Percentiles rank a stretch among this genome's conserved stretches.
These are phyloP conservation scores for Rugonectria rugulosa DNA, from an alignment of 2,329 filamentous ascomycete species.

Conservation along the genomic window DNA sequence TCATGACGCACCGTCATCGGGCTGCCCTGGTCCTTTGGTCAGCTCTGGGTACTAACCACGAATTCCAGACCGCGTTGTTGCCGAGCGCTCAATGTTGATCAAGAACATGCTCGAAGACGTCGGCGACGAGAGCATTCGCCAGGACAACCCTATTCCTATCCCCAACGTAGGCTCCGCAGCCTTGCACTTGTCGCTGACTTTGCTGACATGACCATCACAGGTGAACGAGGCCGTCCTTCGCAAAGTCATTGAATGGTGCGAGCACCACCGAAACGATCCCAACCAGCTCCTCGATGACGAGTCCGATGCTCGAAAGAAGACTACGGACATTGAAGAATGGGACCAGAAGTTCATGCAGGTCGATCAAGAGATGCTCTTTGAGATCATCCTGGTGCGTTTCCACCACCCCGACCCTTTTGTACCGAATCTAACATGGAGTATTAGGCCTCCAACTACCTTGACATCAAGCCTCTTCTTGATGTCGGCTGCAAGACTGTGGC, in stretches of 20 bases:
- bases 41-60: slow-evolving; percentile 25
- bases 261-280: slow-evolving; percentile 91
- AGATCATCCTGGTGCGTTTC: slow-evolving; percentile 88
- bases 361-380: slow-evolving; percentile 99
- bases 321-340: slow-evolving; percentile 99
- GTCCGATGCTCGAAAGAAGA: slow-evolving; percentile 94
- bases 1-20: slow-evolving; percentile 19
- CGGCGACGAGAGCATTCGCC: slow-evolving; percentile 65
- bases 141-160: slow-evolving; percentile 80
- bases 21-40: slow-evolving; percentile 8
- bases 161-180: slow-evolving; percentile 68
- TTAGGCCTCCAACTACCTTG: slow-evolving; percentile 95
- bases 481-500: slow-evolving; percentile 99
- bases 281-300: slow-evolving; percentile 85
- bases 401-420: neutral
- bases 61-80: slow-evolving; percentile 76
- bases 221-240: slow-evolving; percentile 92
- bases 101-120: slow-evolving; percentile 99
- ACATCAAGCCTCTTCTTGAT: slow-evolving; percentile 97
- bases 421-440: slow-evolving; percentile 30
- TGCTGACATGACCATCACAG: slow-evolving; percentile 48
- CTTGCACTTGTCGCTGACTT: slow-evolving; percentile 13
- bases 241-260: slow-evolving; percentile 99
- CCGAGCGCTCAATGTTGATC: slow-evolving; percentile 92
- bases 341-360: slow-evolving; percentile 99